phyloP scores from a whole-genome alignment of 2,329 filamentous ascomycete genomes.

The Pseudocercospora fijiensis region DNA sequence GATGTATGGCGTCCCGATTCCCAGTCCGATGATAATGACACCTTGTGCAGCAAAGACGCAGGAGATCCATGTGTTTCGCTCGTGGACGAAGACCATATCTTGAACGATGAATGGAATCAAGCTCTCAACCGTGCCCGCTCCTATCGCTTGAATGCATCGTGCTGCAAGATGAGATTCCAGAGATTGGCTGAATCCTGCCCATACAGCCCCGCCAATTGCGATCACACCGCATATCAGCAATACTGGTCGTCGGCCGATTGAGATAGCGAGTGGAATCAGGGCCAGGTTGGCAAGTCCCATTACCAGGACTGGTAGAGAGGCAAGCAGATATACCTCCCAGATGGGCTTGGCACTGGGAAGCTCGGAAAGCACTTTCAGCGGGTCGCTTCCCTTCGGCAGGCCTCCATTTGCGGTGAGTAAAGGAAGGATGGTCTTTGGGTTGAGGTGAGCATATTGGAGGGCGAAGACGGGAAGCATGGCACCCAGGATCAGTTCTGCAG shows the following conservation, averaged over 20 bases:
- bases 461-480: constrained; percentile 36
- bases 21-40: constrained; percentile 35
- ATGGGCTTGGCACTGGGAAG: constrained; percentile 31
- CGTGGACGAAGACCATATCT: constrained; percentile 33
- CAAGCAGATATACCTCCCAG: constrained; percentile 35
- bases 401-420: constrained; percentile 15
- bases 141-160: constrained; percentile 33
- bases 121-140: constrained; percentile 36
- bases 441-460: constrained; percentile 30
- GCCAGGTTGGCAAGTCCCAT: constrained; percentile 34
- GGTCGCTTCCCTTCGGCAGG: constrained; percentile 25
- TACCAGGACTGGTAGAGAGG: constrained; percentile 34
- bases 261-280: constrained; percentile 34
- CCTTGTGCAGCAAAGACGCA: constrained; percentile 34
- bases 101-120: constrained; percentile 37
- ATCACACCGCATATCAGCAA: constrained; percentile 31
- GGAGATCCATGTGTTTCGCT: constrained; percentile 35
- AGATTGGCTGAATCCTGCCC: constrained; percentile 32
- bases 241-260: constrained; percentile 33
- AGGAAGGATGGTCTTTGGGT: constrained; percentile 19
- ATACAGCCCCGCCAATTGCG: constrained; percentile 32
- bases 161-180: constrained; percentile 33
- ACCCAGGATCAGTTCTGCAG: constrained; percentile 35
- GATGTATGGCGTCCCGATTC: constrained; percentile 34
- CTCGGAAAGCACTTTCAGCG: constrained; percentile 23